A percentile compares a stretch with the other conserved stretches of the same genome.
Conservation (phyloP, 2,329 filamentous ascomycete species). For the Colletotrichum sp. region DNA sequence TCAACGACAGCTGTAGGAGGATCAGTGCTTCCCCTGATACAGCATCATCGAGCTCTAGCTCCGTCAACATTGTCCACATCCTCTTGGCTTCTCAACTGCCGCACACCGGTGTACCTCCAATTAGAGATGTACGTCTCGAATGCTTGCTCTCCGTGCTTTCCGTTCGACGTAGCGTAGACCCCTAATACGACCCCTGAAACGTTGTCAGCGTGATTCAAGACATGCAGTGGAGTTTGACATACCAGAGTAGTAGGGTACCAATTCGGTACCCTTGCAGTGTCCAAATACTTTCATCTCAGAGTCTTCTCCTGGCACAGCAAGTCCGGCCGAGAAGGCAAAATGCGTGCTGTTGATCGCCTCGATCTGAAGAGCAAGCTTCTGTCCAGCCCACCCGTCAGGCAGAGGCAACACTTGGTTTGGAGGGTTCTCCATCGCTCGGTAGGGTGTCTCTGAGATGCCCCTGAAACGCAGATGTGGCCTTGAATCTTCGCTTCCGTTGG, state of each 20-base stretch:
- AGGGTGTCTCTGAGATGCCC: constrained; percentile 21
- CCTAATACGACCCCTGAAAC: not conserved
- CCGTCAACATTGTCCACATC: not conserved
- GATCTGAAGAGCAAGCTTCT: constrained; percentile 8
- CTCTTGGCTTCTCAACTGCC: constrained; percentile 5
- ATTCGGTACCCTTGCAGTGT: constrained; percentile 11
- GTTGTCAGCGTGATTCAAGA: not conserved
- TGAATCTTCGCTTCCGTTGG: not conserved
- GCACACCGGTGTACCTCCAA: not conserved
- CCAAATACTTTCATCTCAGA: constrained; percentile 10
- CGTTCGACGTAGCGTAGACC: constrained; percentile 16
- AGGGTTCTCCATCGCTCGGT: not conserved
- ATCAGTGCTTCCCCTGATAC: not conserved
- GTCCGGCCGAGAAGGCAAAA: constrained; percentile 11
- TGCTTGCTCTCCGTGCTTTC: constrained; percentile 21
- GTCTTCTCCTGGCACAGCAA: not conserved
- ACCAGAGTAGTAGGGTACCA: constrained; percentile 25
- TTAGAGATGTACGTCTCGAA: constrained; percentile 19
- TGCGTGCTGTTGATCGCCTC: constrained; percentile 20
- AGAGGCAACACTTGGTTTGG: constrained; percentile 1
- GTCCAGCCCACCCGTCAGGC: not conserved
- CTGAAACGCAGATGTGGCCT: constrained; percentile 20
- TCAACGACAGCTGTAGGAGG: not conserved
- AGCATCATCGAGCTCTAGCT: not conserved
- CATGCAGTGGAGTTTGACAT: not conserved